Percentiles rank a stretch among this genome's conserved stretches.
phyloP scores from a whole-genome alignment of 139 green algal species.

The Chlorella sp. region DNA sequence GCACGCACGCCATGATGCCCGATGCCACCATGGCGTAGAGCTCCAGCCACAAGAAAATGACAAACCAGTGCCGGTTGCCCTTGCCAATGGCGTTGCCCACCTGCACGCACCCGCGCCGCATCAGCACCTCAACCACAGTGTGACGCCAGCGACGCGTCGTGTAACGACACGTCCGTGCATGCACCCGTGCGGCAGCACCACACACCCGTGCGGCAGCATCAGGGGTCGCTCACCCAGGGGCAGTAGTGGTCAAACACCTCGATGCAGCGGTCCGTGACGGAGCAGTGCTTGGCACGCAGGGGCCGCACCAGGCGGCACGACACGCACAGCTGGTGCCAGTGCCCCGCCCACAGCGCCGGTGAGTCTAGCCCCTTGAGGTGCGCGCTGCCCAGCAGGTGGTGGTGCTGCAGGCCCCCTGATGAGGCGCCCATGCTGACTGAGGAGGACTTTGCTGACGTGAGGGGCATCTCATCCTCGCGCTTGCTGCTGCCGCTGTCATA shows the following conservation, averaged over 20 bases:
- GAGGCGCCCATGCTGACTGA: no score
- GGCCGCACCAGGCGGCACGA: constrained; percentile 88
- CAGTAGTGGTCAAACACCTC: constrained; percentile 97
- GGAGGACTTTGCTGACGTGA: no score
- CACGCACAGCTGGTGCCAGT: constrained; percentile 87
- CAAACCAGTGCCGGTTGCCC: constrained; percentile 78
- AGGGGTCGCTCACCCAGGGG: constrained; percentile 69
- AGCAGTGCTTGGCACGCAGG: constrained; percentile 89
- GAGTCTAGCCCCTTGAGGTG: constrained; percentile 58
- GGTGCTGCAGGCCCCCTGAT: no score
- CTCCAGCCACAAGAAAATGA: constrained; percentile 84
- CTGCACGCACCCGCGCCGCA: constrained; percentile 6
- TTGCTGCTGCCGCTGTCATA: not conserved
- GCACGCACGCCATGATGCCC: constrained; percentile 40
- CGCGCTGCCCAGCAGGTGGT: not conserved
- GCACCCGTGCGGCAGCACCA: no score
- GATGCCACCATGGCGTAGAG: constrained; percentile 58
- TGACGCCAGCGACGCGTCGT: no score
- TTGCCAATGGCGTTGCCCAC: constrained; percentile 83
- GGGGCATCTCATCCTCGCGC: no score
- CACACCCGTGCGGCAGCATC: no score
- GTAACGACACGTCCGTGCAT: no score
- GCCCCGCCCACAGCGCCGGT: constrained; percentile 74
- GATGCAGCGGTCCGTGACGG: constrained; percentile 79
- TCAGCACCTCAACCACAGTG: no score